Evolutionary conservation across 2,329 filamentous ascomycete genomes (phyloP).

Genomic region (Aphanoascus verrucosus): DNA sequence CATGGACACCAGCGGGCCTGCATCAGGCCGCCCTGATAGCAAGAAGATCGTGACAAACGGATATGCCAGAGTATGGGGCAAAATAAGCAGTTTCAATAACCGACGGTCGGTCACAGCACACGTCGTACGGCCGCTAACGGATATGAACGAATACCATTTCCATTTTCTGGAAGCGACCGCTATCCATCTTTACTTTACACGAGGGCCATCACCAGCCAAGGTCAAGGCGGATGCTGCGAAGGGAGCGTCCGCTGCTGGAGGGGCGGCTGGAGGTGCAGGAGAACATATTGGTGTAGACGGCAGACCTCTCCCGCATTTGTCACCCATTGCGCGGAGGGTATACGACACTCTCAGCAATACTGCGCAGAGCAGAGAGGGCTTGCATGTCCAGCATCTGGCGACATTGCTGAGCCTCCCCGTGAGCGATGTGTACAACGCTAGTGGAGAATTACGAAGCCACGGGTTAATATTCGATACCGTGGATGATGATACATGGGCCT

Average conservation of each 20-base stretch:
- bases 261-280: slow-evolving; percentile 19
- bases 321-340: slow-evolving; percentile 54
- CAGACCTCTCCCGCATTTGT: slow-evolving; percentile 40
- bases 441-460: slow-evolving; percentile 64
- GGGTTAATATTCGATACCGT: slow-evolving; percentile 82
- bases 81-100: slow-evolving; percentile 71
- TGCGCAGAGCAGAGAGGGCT: slow-evolving; percentile 66
- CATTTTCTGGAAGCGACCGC: slow-evolving; percentile 84
- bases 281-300: slow-evolving; percentile 13
- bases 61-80: slow-evolving; percentile 78
- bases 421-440: slow-evolving; percentile 61
- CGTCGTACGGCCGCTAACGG: slow-evolving; percentile 65
- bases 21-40: slow-evolving; percentile 37
- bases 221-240: slow-evolving; percentile 36
- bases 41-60: slow-evolving; percentile 57
- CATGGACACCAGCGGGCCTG: slow-evolving; percentile 36
- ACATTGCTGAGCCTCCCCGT: slow-evolving; percentile 53
- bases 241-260: slow-evolving; percentile 29
- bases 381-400: slow-evolving; percentile 70
- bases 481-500: slow-evolving; percentile 84
- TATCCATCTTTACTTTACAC: slow-evolving; percentile 73
- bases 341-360: slow-evolving; percentile 57
- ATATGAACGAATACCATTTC: slow-evolving; percentile 88
- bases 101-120: slow-evolving; percentile 73
- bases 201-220: slow-evolving; percentile 46